These are phyloP conservation scores for Fusarium transvaalense DNA, from an alignment of 2,329 filamentous ascomycete genomes.

Conservation along the genomic window DNA sequence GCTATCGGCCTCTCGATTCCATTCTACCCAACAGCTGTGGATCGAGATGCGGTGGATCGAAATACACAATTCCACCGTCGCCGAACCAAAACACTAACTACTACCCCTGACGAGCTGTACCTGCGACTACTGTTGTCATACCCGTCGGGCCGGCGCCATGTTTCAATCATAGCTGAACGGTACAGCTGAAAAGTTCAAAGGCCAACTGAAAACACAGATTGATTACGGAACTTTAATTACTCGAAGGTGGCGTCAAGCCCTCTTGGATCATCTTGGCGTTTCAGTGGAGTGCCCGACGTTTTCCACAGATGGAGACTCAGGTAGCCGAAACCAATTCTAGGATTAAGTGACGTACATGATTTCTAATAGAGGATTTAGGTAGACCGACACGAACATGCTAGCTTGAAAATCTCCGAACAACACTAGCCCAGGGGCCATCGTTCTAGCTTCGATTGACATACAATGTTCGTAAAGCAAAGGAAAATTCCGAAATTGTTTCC, in stretches of 20 bases:
- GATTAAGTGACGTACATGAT: not conserved
- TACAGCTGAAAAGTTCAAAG: not conserved
- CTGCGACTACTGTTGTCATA: not conserved
- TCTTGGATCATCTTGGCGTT: not conserved
- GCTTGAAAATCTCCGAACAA: not conserved
- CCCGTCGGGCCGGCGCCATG: not conserved
- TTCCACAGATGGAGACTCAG: too few relatives aligned
- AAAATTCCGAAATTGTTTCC: not conserved
- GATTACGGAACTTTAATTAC: not conserved
- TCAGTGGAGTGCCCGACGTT: not conserved
- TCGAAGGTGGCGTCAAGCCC: not conserved
- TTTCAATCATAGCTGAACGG: not conserved
- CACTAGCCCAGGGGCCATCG: not conserved
- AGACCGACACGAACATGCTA: not conserved
- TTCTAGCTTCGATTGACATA: not conserved
- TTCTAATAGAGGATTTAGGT: not conserved
- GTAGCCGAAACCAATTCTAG: too few relatives aligned
- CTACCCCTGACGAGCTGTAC: not conserved
- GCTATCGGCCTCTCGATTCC: not conserved
- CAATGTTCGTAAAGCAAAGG: not conserved
- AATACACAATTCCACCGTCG: not conserved
- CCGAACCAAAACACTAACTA: not conserved
- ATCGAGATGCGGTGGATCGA: not conserved
- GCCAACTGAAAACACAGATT: not conserved
- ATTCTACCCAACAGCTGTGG: not conserved